Evolutionary conservation across 1,284 basidiomycete genomes (phyloP), one percentile per base, ranked within the genome.

Genomic region (Heterobasidion parviporum): DNA sequence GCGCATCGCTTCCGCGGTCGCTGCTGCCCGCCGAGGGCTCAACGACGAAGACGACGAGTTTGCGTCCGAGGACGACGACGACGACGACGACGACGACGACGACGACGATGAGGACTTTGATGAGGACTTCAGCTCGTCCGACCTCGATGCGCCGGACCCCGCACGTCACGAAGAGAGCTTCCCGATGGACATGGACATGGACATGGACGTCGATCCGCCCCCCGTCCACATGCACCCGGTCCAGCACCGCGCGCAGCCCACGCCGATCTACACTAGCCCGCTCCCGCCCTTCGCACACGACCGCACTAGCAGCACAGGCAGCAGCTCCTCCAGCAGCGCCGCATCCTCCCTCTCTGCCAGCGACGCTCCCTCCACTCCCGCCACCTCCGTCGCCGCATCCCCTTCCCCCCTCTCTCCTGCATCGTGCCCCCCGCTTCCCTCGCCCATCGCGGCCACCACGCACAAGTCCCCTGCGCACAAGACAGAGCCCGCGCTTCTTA

Each of bases 141-240:
- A 49, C 33, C 16, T 15, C 20, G 44, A 46, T 9, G 8, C 10
- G 8, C 16, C n/a, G n/a, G 47, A 33, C 26, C 33, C 26, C 18
- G 20, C n/a, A 14, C 47, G 47, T 32, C 7, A 33, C 34, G 65
- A 64, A 38, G 72, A 74, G 45, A 60, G 59, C 12, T 59, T 63
- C 33, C 63, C 61, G 36, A 65, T 69, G 59, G 69, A 70, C 57
- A 61, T 67, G 33, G 67, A 65, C 61, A 55, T 63, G 48, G 65
- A 69, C 52, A 26, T 26, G 26, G 38, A 41, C 12, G 63, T 63
- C 54, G 70, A 71, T 52, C n/a, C 6, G 41, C 52, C 50, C 34
- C n/a, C 43, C 33, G 52, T 54, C 12, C 76, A 80, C 60, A 82
- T 83, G 81, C 81, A 83, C 61, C 80, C 82, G 1, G 74, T 80